phyloP scores from a whole-genome alignment of 2,329 filamentous ascomycete genomes.

The Cadophora sp. region DNA sequence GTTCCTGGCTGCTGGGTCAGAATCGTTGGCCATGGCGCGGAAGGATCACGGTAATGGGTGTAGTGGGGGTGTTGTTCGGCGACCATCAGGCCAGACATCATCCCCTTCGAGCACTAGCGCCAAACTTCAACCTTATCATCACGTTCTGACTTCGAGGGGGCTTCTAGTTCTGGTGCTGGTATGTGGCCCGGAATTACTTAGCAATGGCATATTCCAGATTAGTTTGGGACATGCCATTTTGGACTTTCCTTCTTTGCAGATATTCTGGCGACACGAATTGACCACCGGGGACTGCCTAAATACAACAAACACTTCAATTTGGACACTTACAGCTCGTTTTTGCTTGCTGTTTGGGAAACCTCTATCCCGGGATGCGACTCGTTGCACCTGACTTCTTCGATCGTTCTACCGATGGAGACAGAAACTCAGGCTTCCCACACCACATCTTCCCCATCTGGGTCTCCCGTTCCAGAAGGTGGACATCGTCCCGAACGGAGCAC shows the following conservation, averaged over 20 bases:
- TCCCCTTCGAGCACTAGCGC: constrained; percentile 16
- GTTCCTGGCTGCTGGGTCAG: constrained; percentile 7
- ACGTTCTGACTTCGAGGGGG: not conserved
- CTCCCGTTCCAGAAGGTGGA: not conserved
- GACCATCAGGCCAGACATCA: not conserved
- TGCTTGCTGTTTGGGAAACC: not conserved
- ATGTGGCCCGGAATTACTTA: constrained; percentile 1
- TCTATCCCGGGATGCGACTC: not conserved
- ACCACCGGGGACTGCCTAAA: not conserved
- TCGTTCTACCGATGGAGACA: not conserved
- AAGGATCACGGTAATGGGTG: not conserved
- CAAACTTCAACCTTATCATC: constrained; percentile 8
- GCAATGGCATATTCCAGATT: not conserved
- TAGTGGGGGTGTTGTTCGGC: constrained; percentile 11
- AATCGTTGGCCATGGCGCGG: not conserved
- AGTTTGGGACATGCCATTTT: not conserved
- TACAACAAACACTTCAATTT: not conserved
- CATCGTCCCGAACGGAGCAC: constrained; percentile 6
- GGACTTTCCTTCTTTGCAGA: not conserved
- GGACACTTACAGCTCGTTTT: not conserved
- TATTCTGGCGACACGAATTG: not conserved
- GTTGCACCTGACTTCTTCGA: not conserved
- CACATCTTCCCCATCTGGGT: constrained; percentile 1
- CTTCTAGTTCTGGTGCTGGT: not conserved
- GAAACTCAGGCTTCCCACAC: not conserved